Evolutionary conservation across 2,329 filamentous ascomycete genomes (phyloP), one percentile per base, ranked within the genome.

Genomic region (Cylindrodendrum hubeiense): DNA sequence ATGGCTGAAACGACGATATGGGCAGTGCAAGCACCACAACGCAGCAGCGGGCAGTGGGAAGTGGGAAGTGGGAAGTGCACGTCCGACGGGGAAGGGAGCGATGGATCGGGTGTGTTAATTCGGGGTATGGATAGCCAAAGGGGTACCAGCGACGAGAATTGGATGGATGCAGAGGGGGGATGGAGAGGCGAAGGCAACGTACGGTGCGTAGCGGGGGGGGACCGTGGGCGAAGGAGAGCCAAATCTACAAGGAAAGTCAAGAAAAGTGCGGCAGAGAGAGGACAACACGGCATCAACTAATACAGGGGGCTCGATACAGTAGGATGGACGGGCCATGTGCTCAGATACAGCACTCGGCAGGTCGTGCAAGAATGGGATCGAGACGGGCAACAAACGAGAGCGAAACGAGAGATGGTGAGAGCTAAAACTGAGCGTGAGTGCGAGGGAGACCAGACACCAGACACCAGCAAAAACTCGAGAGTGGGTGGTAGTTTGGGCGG

Each of bases 181-280:
- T 60, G 57, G 57, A 47, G 28, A 33, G 39, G 59, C 54, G 41
- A 54, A 44, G 61, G 30, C 61, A 56, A 59, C 53, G 43, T 54
- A 57, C 24, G 44, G 39, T 57, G 26, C 54, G 49, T 22, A 41
- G 60, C 24, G 22, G 60, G 26, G 54, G 43, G 26, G n/a, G n/a
- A 50, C n/a, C 13, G 28, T 21, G 26, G 28, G 47, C 30, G 28
- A 50, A 50, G 26, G 8, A 30, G 15, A 4, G 17, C 9, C 13
- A 47, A 47, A 10, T 28, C 19, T 21, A 13, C 41, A 22, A 6
- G 19, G 4, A 46, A 24, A 46, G 17, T 10, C 9, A 7, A 46
- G 24, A 17, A 28, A n/a, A 28, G 13, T 24, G 17, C 9, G 8
- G 6, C 17, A 24, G 17, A 49, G 26, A 19, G 26, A 30, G 26